These are phyloP conservation scores for Pythium coloratum DNA, from an alignment of 352 stramenopile genomes.

Conservation along the genomic window DNA sequence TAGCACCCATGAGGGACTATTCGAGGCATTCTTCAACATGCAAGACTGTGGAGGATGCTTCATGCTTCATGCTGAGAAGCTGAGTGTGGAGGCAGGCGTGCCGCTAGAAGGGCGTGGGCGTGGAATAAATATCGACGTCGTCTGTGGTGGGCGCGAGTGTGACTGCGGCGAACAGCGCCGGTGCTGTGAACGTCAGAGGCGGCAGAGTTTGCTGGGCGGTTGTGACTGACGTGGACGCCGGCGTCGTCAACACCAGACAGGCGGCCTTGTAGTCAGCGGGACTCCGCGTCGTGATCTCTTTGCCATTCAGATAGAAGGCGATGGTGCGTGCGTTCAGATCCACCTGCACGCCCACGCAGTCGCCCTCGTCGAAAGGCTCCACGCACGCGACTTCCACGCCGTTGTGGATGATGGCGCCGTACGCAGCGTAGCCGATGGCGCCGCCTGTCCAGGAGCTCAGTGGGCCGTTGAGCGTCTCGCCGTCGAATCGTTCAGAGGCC, in stretches of 20 bases:
- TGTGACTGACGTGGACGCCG: neutral
- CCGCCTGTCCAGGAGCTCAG: constrained; percentile 20
- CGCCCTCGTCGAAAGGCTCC: constrained; percentile 35
- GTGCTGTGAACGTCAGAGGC: constrained; percentile 6
- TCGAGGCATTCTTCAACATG: neutral
- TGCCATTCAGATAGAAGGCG: constrained; percentile 50
- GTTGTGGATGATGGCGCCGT: constrained; percentile 37
- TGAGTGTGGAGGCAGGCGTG: neutral
- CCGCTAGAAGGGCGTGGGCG: constrained; percentile 4
- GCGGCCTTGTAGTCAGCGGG: neutral
- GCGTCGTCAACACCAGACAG: neutral
- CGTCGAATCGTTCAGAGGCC: constrained; percentile 23
- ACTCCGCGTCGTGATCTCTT: constrained; percentile 17
- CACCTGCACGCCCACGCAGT: constrained; percentile 44
- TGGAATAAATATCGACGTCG: constrained; percentile 35
- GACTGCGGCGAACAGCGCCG: constrained; percentile 39
- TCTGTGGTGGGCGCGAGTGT: constrained; percentile 33
- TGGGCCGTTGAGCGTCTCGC: constrained; percentile 23
- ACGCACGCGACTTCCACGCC: constrained; percentile 34
- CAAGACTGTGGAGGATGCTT: no score
- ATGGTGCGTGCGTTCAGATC: constrained; percentile 46
- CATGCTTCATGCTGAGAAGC: no score
- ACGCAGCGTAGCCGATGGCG: constrained; percentile 38
- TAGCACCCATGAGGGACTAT: neutral
- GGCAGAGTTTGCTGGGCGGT: neutral